Percentiles rank a stretch among this genome's conserved stretches.
Conservation (phyloP, 306 rosid species). For the Fagus crenata region DNA sequence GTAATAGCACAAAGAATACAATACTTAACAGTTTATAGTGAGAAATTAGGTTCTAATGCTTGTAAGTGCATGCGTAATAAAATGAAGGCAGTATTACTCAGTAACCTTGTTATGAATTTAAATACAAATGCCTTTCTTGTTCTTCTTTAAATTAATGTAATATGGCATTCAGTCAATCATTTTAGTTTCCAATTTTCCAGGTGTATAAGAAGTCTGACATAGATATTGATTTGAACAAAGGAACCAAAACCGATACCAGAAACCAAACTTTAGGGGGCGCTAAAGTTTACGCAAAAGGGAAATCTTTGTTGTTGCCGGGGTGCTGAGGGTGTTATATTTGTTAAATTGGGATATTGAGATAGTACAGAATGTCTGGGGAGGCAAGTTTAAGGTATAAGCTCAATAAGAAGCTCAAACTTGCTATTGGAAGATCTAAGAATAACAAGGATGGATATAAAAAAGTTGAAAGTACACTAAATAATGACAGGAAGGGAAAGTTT, state of each 20-base stretch:
- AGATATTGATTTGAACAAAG: too few species aligned
- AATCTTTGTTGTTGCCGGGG: not conserved
- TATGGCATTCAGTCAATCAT: not conserved
- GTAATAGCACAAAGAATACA: too few species aligned
- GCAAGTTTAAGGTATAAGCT: conserved; percentile 35
- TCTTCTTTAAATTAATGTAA: not conserved
- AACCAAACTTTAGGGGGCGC: not conserved
- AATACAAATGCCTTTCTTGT: not conserved
- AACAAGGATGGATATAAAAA: conserved; percentile 21
- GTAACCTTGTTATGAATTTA: not conserved
- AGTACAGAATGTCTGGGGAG: conserved; percentile 41
- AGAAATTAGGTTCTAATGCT: too few species aligned
- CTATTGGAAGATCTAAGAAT: conserved; percentile 23
- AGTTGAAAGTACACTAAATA: not conserved
- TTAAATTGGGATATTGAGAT: not conserved
- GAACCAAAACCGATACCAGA: too few species aligned
- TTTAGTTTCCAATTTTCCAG: conserved; percentile 6
- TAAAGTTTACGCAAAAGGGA: not conserved
- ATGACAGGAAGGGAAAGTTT: conserved; percentile 21
- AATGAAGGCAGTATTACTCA: too few species aligned
- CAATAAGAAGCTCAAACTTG: conserved; percentile 38
- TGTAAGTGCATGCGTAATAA: too few species aligned
- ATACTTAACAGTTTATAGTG: too few species aligned
- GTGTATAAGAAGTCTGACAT: too few species aligned
- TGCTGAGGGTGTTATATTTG: not conserved